Percentiles rank a stretch among this genome's conserved stretches.
phyloP scores from a whole-genome alignment of 805 yeast species.

The Myxozyma nipponensis region DNA sequence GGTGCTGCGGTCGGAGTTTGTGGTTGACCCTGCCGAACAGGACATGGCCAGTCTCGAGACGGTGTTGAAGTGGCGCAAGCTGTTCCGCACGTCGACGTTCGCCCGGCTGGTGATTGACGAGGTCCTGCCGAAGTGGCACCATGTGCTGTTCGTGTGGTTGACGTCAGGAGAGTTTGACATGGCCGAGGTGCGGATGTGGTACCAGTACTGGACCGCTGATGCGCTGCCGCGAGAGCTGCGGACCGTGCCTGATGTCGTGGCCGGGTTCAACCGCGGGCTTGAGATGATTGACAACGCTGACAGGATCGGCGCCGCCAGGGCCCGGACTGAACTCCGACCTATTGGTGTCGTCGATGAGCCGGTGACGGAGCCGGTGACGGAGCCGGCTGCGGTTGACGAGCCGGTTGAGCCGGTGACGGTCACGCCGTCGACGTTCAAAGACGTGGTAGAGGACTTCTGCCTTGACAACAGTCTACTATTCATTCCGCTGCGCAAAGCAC shows the following conservation, averaged over 20 bases:
- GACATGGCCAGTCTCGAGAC: slow-evolving; percentile 25
- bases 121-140: slow-evolving; percentile 43
- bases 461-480: slow-evolving; percentile 46
- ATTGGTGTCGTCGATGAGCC: background rate
- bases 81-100: slow-evolving; percentile 26
- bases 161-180: slow-evolving; percentile 21
- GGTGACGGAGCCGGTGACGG: slow-evolving; percentile 23
- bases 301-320: slow-evolving; percentile 28
- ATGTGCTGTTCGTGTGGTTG: slow-evolving; percentile 36
- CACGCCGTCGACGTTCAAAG: slow-evolving; percentile 48
- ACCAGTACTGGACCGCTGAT: slow-evolving; percentile 34
- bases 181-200: slow-evolving; percentile 36
- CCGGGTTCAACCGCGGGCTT: slow-evolving; percentile 31
- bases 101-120: slow-evolving; percentile 35
- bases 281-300: slow-evolving; percentile 37
- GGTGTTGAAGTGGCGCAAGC: slow-evolving; percentile 32
- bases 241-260: slow-evolving; percentile 11
- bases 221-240: slow-evolving; percentile 29
- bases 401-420: slow-evolving; percentile 39
- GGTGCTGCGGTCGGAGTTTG: slow-evolving; percentile 7
- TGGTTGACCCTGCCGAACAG: slow-evolving; percentile 35
- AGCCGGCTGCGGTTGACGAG: slow-evolving; percentile 32
- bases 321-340: background rate
- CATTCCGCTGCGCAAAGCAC: slow-evolving; percentile 37
- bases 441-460: slow-evolving; percentile 64